These are phyloP conservation scores for Yarrowia yakushimensis DNA, from an alignment of 805 yeast genomes.

Conservation along the genomic window DNA sequence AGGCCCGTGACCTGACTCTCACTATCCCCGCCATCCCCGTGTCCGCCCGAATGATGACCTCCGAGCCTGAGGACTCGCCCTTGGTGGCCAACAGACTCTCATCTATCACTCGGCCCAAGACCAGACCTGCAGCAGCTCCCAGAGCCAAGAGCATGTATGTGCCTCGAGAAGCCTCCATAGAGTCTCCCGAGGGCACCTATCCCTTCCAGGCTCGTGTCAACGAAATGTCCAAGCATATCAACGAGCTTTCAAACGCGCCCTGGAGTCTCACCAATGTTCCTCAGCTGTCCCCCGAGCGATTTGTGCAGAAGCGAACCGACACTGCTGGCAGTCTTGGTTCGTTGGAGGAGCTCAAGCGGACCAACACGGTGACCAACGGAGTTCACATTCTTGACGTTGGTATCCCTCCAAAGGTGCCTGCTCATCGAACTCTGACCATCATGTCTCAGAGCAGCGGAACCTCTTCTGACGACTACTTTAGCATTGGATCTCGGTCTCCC, in stretches of 20 bases:
- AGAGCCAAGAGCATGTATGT: slow-evolving; percentile 21
- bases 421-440: slow-evolving; percentile 27
- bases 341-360: neutral
- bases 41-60: slow-evolving; percentile 5
- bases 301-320: neutral
- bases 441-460: slow-evolving; percentile 9
- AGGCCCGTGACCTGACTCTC: neutral
- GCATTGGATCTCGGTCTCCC: neutral
- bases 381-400: slow-evolving; percentile 30
- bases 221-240: slow-evolving; percentile 1
- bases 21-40: slow-evolving; percentile 12
- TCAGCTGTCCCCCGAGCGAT: neutral
- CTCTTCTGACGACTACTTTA: slow-evolving; percentile 5
- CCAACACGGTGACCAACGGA: slow-evolving; percentile 2
- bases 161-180: neutral
- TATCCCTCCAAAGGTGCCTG: slow-evolving; percentile 34
- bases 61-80: slow-evolving; percentile 14
- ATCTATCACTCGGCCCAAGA: neutral
- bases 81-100: slow-evolving; percentile 14
- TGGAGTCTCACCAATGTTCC: slow-evolving; percentile 2
- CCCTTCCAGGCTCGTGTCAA: slow-evolving; percentile 9
- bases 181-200: neutral
- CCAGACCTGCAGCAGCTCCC: neutral
- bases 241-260: neutral
- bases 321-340: slow-evolving; percentile 14